Evolutionary conservation across 164 flowering plant species (phyloP).

Genomic region (Brasenia schreberi): DNA sequence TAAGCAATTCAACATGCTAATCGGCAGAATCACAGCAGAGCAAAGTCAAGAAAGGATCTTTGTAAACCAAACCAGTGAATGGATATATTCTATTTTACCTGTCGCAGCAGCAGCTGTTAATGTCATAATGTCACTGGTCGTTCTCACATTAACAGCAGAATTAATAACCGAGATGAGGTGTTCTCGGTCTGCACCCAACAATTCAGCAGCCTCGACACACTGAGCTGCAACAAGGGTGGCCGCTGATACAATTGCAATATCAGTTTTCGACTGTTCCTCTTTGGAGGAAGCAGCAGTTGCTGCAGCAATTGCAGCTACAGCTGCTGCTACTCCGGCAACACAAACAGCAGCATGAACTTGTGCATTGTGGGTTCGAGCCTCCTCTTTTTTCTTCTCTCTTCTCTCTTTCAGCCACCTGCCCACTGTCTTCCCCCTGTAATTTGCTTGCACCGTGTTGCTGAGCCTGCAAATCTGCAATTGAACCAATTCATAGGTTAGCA

Average conservation of each 20-base stretch:
- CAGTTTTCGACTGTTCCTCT: constrained; percentile 73
- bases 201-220: constrained; percentile 93
- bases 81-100: constrained; percentile 25
- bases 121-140: constrained; percentile 88
- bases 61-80: neutral
- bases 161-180: constrained; percentile 71
- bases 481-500: neutral
- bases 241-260: constrained; percentile 93
- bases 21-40: neutral
- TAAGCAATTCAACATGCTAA: neutral
- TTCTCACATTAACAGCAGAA: constrained; percentile 85
- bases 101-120: constrained; percentile 95
- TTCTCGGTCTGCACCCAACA: constrained; percentile 91
- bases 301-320: constrained; percentile 86
- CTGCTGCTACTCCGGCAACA: constrained; percentile 92
- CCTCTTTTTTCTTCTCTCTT: constrained; percentile 91
- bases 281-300: constrained; percentile 70
- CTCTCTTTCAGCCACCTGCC: constrained; percentile 97
- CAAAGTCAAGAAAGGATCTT: neutral
- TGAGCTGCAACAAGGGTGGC: constrained; percentile 94
- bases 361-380: constrained; percentile 74
- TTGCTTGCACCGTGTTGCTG: constrained; percentile 22
- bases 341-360: constrained; percentile 92
- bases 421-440: constrained; percentile 65
- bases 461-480: constrained; percentile 34